A percentile compares a stretch with the other conserved stretches of the same genome.
These are phyloP conservation scores for Monosporascus sp. DNA, from an alignment of 2,329 filamentous ascomycete species.

Conservation along the genomic window DNA sequence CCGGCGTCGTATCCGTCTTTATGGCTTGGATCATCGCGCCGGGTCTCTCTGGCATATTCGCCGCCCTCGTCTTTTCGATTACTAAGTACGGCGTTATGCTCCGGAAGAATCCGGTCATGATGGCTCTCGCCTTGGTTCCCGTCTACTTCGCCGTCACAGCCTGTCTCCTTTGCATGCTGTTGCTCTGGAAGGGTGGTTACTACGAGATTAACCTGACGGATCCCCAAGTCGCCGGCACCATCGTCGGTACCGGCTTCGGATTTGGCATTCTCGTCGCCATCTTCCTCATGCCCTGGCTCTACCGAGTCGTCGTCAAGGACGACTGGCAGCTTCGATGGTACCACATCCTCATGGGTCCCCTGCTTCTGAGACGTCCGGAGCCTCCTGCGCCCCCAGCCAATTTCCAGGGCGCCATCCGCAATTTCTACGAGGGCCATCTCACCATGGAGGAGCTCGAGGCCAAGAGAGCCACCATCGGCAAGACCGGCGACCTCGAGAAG, in stretches of 20 bases:
- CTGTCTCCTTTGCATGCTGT: constrained; percentile 53
- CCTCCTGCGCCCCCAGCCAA: constrained; percentile 38
- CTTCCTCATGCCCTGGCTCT: constrained; percentile 56
- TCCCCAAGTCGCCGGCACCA: constrained; percentile 45
- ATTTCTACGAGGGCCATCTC: constrained; percentile 53
- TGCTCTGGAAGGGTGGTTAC: constrained; percentile 50
- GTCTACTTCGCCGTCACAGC: constrained; percentile 53
- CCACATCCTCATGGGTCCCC: constrained; percentile 47
- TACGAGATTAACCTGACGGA: constrained; percentile 43
- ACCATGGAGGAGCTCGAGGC: constrained; percentile 49
- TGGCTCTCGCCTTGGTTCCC: constrained; percentile 48
- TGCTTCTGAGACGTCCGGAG: constrained; percentile 42
- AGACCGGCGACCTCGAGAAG: constrained; percentile 19
- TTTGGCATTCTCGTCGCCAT: constrained; percentile 43
- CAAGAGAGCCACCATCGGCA: constrained; percentile 25
- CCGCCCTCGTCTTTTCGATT: constrained; percentile 47
- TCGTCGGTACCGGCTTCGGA: constrained; percentile 46
- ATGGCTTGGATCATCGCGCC: constrained; percentile 59
- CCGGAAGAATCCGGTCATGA: constrained; percentile 46
- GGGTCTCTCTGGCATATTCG: constrained; percentile 48
- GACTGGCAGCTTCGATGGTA: constrained; percentile 56
- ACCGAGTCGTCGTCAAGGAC: constrained; percentile 52
- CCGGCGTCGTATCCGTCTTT: constrained; percentile 54
- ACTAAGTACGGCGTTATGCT: constrained; percentile 54
- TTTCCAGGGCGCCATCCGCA: constrained; percentile 36